Evolutionary conservation across 1,284 basidiomycete species (phyloP), one percentile per base, ranked within the genome.

Genomic region (Melanopsichium pennsylvanicum): DNA sequence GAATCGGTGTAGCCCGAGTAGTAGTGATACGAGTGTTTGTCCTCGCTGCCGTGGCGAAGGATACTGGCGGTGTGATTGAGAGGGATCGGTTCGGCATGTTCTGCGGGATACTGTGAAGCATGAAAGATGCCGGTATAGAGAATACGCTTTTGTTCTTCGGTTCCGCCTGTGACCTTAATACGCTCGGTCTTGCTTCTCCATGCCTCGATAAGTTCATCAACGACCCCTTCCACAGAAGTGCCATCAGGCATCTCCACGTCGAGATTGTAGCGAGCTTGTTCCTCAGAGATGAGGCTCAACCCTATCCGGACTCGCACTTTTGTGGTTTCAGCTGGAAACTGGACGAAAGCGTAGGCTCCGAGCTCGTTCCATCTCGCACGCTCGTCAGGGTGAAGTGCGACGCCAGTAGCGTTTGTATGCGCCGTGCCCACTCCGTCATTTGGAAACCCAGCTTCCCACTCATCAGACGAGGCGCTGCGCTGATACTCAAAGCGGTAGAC

Each of bases 141-240:
- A 0, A 86, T 82, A 22, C 85, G 84, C 64, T 85, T 85, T 59
- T 86, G 82, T 34, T 84, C 85, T 33, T 85, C 82, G 0, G 80
- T 84, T 0, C 85, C 87, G 2, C 87, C 87, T 44, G 86, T 82
- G 2, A 91, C 79, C 43, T 84, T 69, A 26, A 92, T 84, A 8
- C 86, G 81, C 45, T 88, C 86, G 16, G 91, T 83, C 76, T 91
- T 89, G 70, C 90, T 87, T 2, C 84, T 85, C 90, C 91, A 92
- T 4, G 83, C 85, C 2, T 79, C 70, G n/a, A 89, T 85, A 3
- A 88, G 88, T 21, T 51, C 59, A 4, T 79, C 76, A 1, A 87
- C 88, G 0, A 90, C 91, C 39, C 86, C 77, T 69, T 90, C 89
- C 5, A 92, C 80, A 1, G 81, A 64, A 36, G 83, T 84, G 0